Percentiles rank a stretch among this genome's conserved stretches.
These are phyloP conservation scores for Euphorbia schlechtendalii DNA, from an alignment of 441 rosid species.

Conservation along the genomic window DNA sequence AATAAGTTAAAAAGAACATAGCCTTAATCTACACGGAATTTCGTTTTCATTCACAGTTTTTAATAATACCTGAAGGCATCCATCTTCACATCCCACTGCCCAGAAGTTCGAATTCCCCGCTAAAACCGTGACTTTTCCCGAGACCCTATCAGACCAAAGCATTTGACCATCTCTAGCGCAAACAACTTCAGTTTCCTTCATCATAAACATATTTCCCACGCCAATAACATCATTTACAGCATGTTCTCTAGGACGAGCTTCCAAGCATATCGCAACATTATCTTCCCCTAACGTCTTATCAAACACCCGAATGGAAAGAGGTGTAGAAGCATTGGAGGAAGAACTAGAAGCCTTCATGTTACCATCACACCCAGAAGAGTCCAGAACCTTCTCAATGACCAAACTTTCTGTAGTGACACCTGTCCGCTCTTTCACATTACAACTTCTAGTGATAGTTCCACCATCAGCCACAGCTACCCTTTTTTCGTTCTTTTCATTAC, in stretches of 20 bases:
- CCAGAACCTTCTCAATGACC: conserved; percentile 75
- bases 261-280: conserved; percentile 63
- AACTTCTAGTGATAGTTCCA: conserved; percentile 35
- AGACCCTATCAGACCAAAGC: conserved; percentile 87
- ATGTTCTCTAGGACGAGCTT: conserved; percentile 74
- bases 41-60: too few relatives aligned
- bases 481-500: conserved; percentile 41
- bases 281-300: conserved; percentile 77
- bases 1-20: too few relatives aligned
- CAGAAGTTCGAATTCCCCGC: conserved; percentile 96
- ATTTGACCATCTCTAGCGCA: conserved; percentile 64
- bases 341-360: conserved; percentile 45
- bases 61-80: conserved; percentile 95
- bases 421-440: conserved; percentile 56
- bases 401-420: conserved; percentile 70
- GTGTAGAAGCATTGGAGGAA: conserved; percentile 20
- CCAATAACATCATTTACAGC: conserved; percentile 74
- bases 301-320: conserved; percentile 68
- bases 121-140: conserved; percentile 83
- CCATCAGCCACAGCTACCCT: conserved; percentile 37
- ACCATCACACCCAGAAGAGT: conserved; percentile 45
- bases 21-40: too few relatives aligned
- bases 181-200: conserved; percentile 77
- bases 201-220: conserved; percentile 45
- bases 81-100: conserved; percentile 98